Evolutionary conservation across 352 stramenopile genomes (phyloP).

Genomic region (Phytophthora pinifolia): DNA sequence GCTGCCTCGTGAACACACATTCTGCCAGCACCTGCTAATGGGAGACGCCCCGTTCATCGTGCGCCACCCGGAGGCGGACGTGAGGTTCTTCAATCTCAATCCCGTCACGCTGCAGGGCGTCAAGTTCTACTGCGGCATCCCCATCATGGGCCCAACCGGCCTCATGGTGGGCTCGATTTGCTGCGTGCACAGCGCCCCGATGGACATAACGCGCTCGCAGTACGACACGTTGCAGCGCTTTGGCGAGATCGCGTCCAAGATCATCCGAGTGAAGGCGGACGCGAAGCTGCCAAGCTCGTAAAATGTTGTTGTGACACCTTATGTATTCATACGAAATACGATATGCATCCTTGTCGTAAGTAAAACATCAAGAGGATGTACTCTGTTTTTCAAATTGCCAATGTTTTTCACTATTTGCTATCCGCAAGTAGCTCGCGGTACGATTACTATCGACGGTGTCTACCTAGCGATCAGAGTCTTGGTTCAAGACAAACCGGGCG

Average conservation of each 20-base stretch:
- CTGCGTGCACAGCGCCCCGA: constrained; percentile 28
- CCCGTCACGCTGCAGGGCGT: constrained; percentile 31
- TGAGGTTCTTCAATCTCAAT: constrained; percentile 59
- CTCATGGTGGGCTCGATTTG: constrained; percentile 37
- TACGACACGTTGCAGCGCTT: constrained; percentile 35
- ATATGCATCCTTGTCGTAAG: too few relatives aligned
- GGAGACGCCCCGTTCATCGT: constrained; percentile 46
- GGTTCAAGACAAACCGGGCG: background rate
- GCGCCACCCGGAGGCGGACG: constrained; percentile 27
- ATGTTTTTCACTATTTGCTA: too few relatives aligned
- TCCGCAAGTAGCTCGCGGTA: too few relatives aligned
- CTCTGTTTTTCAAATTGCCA: too few relatives aligned
- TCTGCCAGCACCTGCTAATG: constrained; percentile 71
- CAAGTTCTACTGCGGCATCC: constrained; percentile 68
- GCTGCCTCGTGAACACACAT: constrained; percentile 50
- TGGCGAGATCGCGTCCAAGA: constrained; percentile 38
- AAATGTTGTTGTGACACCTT: background rate
- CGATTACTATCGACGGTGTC: background rate
- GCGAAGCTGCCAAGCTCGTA: constrained; percentile 14
- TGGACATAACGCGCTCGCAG: constrained; percentile 35
- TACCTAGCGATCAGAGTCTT: too few relatives aligned
- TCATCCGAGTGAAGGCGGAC: constrained; percentile 36
- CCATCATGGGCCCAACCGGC: constrained; percentile 26
- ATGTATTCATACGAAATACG: constrained; percentile 3
- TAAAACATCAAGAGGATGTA: too few relatives aligned